These are phyloP conservation scores for Diplocarpon rosae DNA, from an alignment of 2,329 filamentous ascomycete species.

Conservation along the genomic window DNA sequence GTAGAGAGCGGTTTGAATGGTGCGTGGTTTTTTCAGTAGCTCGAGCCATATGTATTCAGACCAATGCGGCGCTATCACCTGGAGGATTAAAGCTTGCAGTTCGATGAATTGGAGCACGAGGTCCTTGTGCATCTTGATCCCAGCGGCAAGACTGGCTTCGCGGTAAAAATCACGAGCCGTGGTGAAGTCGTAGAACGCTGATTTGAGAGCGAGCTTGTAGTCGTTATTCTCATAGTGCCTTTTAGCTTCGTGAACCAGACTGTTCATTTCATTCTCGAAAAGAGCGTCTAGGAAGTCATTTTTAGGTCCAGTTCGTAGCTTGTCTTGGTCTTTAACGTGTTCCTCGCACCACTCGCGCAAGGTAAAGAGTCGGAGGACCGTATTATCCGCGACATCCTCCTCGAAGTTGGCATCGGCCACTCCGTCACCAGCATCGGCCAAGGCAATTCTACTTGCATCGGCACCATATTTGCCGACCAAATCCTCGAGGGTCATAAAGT, in stretches of 20 bases:
- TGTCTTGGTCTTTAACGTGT: conserved; percentile 56
- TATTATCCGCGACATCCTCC: conserved; percentile 85
- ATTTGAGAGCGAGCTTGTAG: conserved; percentile 80
- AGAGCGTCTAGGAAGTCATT: conserved; percentile 76
- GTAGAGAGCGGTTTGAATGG: conserved; percentile 71
- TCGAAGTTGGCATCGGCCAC: conserved; percentile 97
- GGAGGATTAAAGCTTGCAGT: conserved; percentile 71
- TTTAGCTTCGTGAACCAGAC: conserved; percentile 65
- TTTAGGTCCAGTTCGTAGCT: conserved; percentile 64
- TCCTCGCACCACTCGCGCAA: conserved; percentile 91
- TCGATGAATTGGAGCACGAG: conserved; percentile 72
- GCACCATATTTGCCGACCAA: conserved; percentile 87
- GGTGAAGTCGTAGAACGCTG: conserved; percentile 83
- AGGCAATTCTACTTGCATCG: conserved; percentile 79
- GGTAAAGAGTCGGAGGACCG: conserved; percentile 72
- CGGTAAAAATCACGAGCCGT: conserved; percentile 83
- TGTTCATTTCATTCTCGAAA: conserved; percentile 89
- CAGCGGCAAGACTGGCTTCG: conserved; percentile 64
- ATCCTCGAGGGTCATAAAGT: conserved; percentile 86
- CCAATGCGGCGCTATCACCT: conserved; percentile 86
- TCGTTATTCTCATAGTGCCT: conserved; percentile 69
- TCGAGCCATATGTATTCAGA: conserved; percentile 91
- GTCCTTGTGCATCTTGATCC: conserved; percentile 78
- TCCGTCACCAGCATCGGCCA: conserved; percentile 89
- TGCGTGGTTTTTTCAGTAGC: conserved; percentile 64